Conservation (phyloP, 176 grass and related monocot genomes). For the Alloteropsis semialata region DNA sequence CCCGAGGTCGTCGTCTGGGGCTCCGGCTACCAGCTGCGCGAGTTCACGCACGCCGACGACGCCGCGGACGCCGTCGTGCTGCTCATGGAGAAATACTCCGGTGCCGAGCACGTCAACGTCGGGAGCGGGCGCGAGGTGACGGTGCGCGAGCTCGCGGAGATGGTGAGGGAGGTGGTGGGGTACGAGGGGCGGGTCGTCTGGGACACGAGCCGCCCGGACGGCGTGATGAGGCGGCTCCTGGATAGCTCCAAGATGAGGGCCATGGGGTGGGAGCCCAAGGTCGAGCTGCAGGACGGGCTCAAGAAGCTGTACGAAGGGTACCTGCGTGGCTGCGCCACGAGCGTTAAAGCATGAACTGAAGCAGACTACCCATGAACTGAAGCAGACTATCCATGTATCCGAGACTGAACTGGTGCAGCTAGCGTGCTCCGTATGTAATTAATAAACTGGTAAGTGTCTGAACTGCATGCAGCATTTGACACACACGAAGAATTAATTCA, state of each 20-base stretch:
- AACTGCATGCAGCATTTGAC: too few relatives aligned
- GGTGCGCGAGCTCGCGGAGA: conserved; percentile 54
- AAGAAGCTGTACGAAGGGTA: conserved; percentile 51
- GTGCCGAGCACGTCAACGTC: conserved; percentile 33
- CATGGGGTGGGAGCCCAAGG: conserved; percentile 64
- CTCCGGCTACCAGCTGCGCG: conserved; percentile 48
- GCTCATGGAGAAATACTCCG: conserved; percentile 48
- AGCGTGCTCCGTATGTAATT: too few relatives aligned
- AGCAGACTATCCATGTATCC: too few relatives aligned
- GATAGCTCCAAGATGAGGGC: conserved; percentile 57
- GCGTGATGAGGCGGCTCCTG: conserved; percentile 53
- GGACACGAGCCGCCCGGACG: conserved; percentile 50
- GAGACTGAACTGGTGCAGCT: neutral
- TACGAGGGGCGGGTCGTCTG: conserved; percentile 54
- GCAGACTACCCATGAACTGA: neutral
- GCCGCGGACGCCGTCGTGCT: conserved; percentile 34
- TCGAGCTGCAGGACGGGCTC: conserved; percentile 52
- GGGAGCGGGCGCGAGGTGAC: conserved; percentile 26
- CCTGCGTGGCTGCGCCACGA: neutral
- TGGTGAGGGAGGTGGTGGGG: conserved; percentile 58
- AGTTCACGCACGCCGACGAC: conserved; percentile 76
- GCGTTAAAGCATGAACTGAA: neutral
- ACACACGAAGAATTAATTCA: too few relatives aligned
- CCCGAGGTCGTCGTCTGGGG: conserved; percentile 71
- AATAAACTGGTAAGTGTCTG: too few relatives aligned